Percentiles rank a stretch among this genome's conserved stretches.
Conservation (phyloP, 345 rosid genomes). For the Firmiana major region DNA sequence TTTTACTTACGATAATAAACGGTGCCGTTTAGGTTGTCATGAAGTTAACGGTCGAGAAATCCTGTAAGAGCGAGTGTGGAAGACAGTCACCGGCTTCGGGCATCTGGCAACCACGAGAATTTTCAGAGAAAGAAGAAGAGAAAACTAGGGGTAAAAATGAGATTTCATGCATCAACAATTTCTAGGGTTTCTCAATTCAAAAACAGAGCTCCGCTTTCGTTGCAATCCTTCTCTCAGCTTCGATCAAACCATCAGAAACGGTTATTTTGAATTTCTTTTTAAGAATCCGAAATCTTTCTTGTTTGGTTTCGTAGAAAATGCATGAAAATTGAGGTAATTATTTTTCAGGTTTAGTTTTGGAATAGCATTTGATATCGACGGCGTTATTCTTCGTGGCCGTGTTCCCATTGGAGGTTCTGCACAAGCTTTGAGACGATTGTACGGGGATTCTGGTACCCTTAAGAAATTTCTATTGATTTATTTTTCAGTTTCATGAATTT, state of each 20-base stretch:
- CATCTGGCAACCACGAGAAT: not conserved
- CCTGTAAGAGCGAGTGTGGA: not conserved
- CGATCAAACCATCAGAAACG: conserved; percentile 9
- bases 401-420: conserved; percentile 45
- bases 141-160: not conserved
- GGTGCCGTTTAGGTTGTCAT: not conserved
- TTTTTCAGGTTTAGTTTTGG: conserved; percentile 37
- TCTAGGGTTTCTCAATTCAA: conserved; percentile 16
- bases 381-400: conserved; percentile 44
- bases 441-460: conserved; percentile 26
- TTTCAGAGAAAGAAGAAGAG: not conserved
- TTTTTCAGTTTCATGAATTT: not conserved
- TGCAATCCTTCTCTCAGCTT: conserved; percentile 12
- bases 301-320: not conserved
- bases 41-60: not conserved
- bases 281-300: not conserved
- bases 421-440: conserved; percentile 38
- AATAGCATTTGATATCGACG: conserved; percentile 49
- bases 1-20: not conserved
- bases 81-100: not conserved
- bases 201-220: conserved; percentile 7
- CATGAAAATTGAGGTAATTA: not conserved
- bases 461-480: not conserved
- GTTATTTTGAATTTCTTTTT: not conserved
- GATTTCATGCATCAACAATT: conserved; percentile 10